These are phyloP conservation scores for Geranomyces michiganensis DNA, from an alignment of 192 early-diverging fungal genomes.

Conservation along the genomic window DNA sequence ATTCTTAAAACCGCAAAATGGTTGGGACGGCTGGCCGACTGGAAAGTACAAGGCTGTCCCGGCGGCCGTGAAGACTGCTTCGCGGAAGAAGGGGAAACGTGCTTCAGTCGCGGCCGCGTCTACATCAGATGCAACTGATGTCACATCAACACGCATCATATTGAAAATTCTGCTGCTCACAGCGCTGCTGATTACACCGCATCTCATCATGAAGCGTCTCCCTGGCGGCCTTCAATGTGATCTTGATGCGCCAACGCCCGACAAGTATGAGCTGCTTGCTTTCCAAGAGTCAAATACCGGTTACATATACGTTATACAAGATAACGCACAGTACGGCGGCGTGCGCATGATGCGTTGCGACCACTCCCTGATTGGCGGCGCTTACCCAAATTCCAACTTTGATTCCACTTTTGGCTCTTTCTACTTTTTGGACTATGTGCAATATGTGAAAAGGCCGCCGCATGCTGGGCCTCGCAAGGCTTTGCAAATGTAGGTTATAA, in stretches of 20 bases:
- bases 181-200: neutral
- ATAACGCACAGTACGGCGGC: constrained; percentile 52
- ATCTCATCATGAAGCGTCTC: neutral
- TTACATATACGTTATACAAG: constrained; percentile 73
- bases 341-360: constrained; percentile 81
- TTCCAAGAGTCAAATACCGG: constrained; percentile 71
- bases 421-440: constrained; percentile 80
- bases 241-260: neutral
- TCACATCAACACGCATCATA: neutral
- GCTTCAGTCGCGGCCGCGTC: neutral
- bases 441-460: constrained; percentile 45
- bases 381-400: constrained; percentile 57
- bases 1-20: neutral
- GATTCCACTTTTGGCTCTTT: constrained; percentile 82
- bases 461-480: constrained; percentile 10
- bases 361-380: constrained; percentile 87
- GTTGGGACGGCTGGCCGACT: too few species aligned
- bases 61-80: neutral
- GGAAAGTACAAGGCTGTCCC: neutral
- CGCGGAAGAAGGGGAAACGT: constrained; percentile 9
- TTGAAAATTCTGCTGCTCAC: neutral
- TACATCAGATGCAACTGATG: neutral
- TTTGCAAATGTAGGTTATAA: constrained; percentile 26
- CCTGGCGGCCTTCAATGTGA: constrained; percentile 1
- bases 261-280: constrained; percentile 25